Evolutionary conservation across 1,139 yeast genomes (phyloP).

Genomic region (Suhomyces wounanorum): DNA sequence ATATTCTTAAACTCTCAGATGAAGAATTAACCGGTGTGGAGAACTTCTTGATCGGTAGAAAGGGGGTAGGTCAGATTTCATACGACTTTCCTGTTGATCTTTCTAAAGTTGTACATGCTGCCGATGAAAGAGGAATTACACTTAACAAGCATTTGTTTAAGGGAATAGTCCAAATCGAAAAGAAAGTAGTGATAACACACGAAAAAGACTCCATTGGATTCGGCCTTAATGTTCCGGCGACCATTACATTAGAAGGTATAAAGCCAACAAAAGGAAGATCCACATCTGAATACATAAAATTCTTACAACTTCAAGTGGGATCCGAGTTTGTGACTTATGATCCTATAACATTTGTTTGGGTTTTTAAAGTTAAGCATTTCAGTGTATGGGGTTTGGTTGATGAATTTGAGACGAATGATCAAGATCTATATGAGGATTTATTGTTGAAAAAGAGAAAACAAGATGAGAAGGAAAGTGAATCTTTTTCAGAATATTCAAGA

Average conservation of each 20-base stretch:
- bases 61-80: slow-evolving; percentile 72
- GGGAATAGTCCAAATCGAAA: slow-evolving; percentile 56
- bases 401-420: slow-evolving; percentile 61
- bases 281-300: slow-evolving; percentile 44
- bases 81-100: slow-evolving; percentile 75
- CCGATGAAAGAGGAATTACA: slow-evolving; percentile 33
- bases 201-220: slow-evolving; percentile 71
- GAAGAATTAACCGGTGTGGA: slow-evolving; percentile 60
- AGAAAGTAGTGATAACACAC: slow-evolving; percentile 65
- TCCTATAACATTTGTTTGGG: slow-evolving; percentile 75
- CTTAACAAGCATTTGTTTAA: slow-evolving; percentile 52
- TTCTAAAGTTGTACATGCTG: slow-evolving; percentile 30
- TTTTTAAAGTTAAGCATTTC: slow-evolving; percentile 85
- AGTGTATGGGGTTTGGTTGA: slow-evolving; percentile 91
- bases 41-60: slow-evolving; percentile 75
- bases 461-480: slow-evolving; percentile 26
- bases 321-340: slow-evolving; percentile 82
- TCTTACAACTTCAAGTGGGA: slow-evolving; percentile 53
- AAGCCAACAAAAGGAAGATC: slow-evolving; percentile 44
- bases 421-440: slow-evolving; percentile 32
- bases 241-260: slow-evolving; percentile 67
- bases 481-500: slow-evolving; percentile 29
- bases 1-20: slow-evolving; percentile 47
- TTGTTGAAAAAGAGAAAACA: slow-evolving; percentile 33
- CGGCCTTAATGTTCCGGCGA: slow-evolving; percentile 84